These are phyloP conservation scores for Botrytis sinoallii DNA, from an alignment of 2,329 filamentous ascomycete genomes.

Conservation along the genomic window DNA sequence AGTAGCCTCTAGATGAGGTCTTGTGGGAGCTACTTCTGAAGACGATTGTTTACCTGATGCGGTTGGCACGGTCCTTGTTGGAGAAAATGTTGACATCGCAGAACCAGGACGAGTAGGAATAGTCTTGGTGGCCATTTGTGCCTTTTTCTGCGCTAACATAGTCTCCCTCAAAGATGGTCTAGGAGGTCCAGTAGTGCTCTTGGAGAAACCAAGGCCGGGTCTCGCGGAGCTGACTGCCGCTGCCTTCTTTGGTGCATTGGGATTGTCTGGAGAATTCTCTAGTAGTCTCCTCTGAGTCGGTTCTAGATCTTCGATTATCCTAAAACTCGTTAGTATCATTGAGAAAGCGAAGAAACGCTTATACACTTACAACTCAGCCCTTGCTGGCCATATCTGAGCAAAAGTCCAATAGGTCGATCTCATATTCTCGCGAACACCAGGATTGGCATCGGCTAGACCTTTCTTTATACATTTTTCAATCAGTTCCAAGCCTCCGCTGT, in stretches of 20 bases:
- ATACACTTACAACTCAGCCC: constrained; percentile 64
- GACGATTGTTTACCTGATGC: constrained; percentile 38
- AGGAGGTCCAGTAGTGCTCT: constrained; percentile 54
- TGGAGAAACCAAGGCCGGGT: constrained; percentile 59
- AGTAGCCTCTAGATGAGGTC: constrained; percentile 44
- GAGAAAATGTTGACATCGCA: constrained; percentile 61
- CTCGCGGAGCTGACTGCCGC: constrained; percentile 47
- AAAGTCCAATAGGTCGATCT: constrained; percentile 86
- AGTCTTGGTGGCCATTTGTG: constrained; percentile 49
- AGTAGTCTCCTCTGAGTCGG: constrained; percentile 74
- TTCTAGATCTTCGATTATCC: constrained; percentile 77
- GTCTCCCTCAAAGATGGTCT: constrained; percentile 75
- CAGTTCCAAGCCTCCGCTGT: constrained; percentile 75
- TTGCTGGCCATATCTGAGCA: constrained; percentile 70
- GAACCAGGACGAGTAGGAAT: constrained; percentile 58
- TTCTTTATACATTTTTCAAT: constrained; percentile 88
- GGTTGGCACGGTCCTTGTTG: constrained; percentile 43
- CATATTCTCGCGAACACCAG: constrained; percentile 82
- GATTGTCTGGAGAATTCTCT: constrained; percentile 80
- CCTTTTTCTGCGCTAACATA: constrained; percentile 78
- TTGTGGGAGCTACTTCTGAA: constrained; percentile 40
- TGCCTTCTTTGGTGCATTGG: constrained; percentile 60
- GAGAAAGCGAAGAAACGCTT: neutral
- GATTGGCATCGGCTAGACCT: constrained; percentile 84
- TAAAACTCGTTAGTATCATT: constrained; percentile 39